These are phyloP conservation scores for Raddia guianensis DNA, from an alignment of 176 grass and related monocot species.

Conservation along the genomic window DNA sequence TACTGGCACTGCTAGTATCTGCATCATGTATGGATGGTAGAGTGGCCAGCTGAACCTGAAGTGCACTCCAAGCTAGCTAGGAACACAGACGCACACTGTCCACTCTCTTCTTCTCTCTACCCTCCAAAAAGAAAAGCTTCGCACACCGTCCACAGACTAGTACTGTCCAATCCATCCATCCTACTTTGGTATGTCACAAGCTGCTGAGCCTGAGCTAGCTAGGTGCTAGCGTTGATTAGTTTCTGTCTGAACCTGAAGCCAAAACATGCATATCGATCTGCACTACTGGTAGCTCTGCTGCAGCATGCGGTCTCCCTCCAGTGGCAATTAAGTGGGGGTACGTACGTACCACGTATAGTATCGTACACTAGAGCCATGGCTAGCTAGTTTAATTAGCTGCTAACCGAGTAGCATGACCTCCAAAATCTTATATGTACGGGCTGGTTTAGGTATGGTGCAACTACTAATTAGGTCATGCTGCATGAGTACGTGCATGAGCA, in stretches of 20 bases:
- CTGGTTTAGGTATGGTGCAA: conserved; percentile 45
- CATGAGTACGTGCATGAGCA: background rate
- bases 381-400: no score
- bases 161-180: conserved; percentile 1
- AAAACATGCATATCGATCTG: no score
- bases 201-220: background rate
- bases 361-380: no score
- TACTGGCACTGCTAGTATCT: conserved; percentile 12
- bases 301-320: no score
- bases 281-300: no score
- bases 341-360: no score
- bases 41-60: conserved; percentile 50
- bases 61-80: conserved; percentile 81
- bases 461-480: conserved; percentile 43
- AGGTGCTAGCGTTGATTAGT: background rate
- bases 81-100: conserved; percentile 13
- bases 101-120: conserved; percentile 26
- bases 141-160: conserved; percentile 35
- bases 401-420: no score
- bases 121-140: conserved; percentile 46
- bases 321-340: no score
- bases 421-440: background rate
- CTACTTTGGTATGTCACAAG: conserved; percentile 49
- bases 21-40: conserved; percentile 46
- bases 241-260: background rate